Evolutionary conservation across 1,284 basidiomycete species (phyloP).

Genomic region (Ustilago cynodontis): DNA sequence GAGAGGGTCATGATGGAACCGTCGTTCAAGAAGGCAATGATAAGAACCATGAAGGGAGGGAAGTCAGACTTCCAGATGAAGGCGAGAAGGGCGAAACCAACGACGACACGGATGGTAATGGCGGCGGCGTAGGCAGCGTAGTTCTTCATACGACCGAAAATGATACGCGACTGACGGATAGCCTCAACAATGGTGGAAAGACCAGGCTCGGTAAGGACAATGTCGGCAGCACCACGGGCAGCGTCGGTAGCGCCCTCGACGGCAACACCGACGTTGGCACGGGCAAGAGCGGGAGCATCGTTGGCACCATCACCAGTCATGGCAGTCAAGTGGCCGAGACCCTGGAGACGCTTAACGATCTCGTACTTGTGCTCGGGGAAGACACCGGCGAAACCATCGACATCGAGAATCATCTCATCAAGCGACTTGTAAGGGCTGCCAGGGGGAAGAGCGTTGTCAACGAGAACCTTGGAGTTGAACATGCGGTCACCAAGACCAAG

Average conservation of each 20-base stretch:
- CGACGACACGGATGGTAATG: slow-evolving; percentile 97
- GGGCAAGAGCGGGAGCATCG: slow-evolving; percentile 85
- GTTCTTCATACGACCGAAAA: slow-evolving; percentile 98
- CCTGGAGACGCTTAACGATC: slow-evolving; percentile 92
- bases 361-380: slow-evolving; percentile 97
- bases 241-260: slow-evolving; percentile 95
- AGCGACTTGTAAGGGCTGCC: slow-evolving; percentile 79
- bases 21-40: slow-evolving; percentile 96
- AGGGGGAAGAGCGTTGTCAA: slow-evolving; percentile 85
- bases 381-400: slow-evolving; percentile 92
- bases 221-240: slow-evolving; percentile 93
- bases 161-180: slow-evolving; percentile 92
- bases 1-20: slow-evolving; percentile 98
- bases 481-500: slow-evolving; percentile 96
- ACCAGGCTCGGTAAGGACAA: slow-evolving; percentile 94
- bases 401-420: slow-evolving; percentile 90
- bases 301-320: slow-evolving; percentile 95
- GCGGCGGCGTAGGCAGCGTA: slow-evolving; percentile 88
- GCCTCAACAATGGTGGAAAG: slow-evolving; percentile 96
- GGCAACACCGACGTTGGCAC: slow-evolving; percentile 93
- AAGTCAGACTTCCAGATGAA: slow-evolving; percentile 97
- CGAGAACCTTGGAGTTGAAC: slow-evolving; percentile 94
- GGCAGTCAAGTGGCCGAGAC: slow-evolving; percentile 74
- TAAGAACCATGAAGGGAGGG: slow-evolving; percentile 99
- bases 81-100: slow-evolving; percentile 93